Base-by-base conservation (phyloP, 768 basidiomycete species). In the Trametes elegans region DNA sequence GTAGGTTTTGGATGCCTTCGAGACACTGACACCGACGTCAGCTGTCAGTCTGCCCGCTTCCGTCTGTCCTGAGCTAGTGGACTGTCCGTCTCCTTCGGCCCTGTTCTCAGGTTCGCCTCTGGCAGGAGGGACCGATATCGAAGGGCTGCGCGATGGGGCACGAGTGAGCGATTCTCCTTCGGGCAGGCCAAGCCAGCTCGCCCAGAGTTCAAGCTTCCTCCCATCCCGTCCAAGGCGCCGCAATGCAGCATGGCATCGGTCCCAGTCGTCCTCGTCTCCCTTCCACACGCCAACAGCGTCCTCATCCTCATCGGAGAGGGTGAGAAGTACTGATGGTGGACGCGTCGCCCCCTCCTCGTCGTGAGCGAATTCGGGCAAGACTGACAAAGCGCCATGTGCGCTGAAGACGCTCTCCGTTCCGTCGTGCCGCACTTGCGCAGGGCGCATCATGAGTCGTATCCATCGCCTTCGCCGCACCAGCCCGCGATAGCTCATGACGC, bases 401-500 rank as follows among this genome's bases (percentile, higher is more conserved):
- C 35, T 34, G 40, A 49, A 34, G 7, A 32, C 23, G 46, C 49
- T 55, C 21, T 27, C 48, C 14, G 39, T 21, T 24, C 49, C 53
- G 18, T 48, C 45, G 18, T 41, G 56, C 24, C 26, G 71, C 60
- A 76, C 80, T 5, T 49, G 57, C 0, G 57, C 49, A 3, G 88
- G 86, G 13, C 85, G 78, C 75, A 90, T 80, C 91, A 93, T 93
- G 24, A 93, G 75, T 44, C 90, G 79, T 29, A 93, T 73, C 91
- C 91, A 93, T n/a, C 87, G 75, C 42, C 90, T 76, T 41, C 90
- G 74, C 28, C 90, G 77, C 31, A 93, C 90, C 79, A 80, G 90
- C 3, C 85, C 86, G 29, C 87, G 87, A 7, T 80, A 71, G 64
- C 82, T 82, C 38, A 85, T 64, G 23, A 72, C 62, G 8, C 89